Conservation (phyloP, 768 basidiomycete genomes). For the Udeniomyces megalosporus region DNA sequence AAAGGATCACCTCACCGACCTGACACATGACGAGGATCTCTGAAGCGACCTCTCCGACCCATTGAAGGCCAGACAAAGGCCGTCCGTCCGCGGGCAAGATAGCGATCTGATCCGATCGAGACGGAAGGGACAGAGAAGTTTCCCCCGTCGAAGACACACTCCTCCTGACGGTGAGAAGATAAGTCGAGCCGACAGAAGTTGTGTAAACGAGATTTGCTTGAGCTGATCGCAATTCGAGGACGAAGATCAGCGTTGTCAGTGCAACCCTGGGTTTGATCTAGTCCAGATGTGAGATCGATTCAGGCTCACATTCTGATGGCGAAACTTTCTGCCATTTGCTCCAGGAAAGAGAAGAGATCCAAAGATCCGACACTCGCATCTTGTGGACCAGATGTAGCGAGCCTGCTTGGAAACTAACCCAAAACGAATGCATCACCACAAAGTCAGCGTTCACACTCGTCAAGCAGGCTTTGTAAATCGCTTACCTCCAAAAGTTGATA, state of each 20-base stretch:
- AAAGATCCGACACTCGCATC: neutral
- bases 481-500: slow-evolving; percentile 9
- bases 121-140: neutral
- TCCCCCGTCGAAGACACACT: neutral
- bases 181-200: neutral
- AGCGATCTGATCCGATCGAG: neutral
- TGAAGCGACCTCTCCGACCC: neutral
- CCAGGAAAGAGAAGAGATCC: neutral
- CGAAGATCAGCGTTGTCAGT: no score
- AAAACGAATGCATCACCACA: no score
- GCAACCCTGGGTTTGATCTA: no score
- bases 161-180: neutral
- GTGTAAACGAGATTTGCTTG: neutral
- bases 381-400: neutral
- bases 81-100: neutral
- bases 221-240: no score
- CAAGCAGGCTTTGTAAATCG: neutral
- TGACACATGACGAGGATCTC: neutral
- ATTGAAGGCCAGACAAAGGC: neutral
- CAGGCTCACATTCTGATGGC: neutral
- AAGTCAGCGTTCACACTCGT: no score
- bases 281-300: neutral
- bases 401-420: neutral
- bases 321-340: neutral
- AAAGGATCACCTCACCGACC: neutral